A percentile compares a stretch with the other conserved stretches of the same genome.
Evolutionary conservation across 331 rosid species (phyloP).

Genomic region (Prunus yedoensis): DNA sequence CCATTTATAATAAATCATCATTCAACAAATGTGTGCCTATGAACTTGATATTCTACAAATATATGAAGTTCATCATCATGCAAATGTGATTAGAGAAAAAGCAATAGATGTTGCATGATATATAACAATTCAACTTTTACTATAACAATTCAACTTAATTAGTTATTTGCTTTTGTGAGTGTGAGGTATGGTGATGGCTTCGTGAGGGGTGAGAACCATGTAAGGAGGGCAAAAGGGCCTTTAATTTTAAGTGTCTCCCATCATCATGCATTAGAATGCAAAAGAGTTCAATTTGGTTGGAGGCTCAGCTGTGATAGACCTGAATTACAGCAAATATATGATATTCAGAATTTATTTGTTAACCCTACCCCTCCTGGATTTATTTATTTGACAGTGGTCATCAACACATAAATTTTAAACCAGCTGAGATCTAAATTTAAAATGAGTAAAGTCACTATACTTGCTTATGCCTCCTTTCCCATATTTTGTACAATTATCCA

Average conservation of each 20-base stretch:
- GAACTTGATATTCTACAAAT: neutral
- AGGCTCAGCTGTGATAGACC: neutral
- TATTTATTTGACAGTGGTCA: neutral
- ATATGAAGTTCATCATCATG: neutral
- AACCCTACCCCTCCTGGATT: neutral
- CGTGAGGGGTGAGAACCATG: no score
- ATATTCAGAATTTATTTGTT: no score
- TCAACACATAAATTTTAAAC: neutral
- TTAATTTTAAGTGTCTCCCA: no score
- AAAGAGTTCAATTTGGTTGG: neutral
- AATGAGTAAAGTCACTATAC: neutral
- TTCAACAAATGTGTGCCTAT: neutral
- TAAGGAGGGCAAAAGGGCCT: no score
- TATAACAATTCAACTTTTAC: no score
- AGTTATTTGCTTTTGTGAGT: no score
- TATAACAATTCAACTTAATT: no score
- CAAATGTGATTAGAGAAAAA: neutral
- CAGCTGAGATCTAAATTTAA: neutral
- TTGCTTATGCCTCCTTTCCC: neutral
- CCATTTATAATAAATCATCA: neutral
- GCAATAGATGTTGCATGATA: neutral
- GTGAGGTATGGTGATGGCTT: no score
- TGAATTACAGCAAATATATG: neutral
- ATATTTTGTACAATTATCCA: neutral
- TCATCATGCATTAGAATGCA: no score